These are phyloP conservation scores for Leccinum pachyderme DNA, from an alignment of 1,284 basidiomycete genomes.

Conservation along the genomic window DNA sequence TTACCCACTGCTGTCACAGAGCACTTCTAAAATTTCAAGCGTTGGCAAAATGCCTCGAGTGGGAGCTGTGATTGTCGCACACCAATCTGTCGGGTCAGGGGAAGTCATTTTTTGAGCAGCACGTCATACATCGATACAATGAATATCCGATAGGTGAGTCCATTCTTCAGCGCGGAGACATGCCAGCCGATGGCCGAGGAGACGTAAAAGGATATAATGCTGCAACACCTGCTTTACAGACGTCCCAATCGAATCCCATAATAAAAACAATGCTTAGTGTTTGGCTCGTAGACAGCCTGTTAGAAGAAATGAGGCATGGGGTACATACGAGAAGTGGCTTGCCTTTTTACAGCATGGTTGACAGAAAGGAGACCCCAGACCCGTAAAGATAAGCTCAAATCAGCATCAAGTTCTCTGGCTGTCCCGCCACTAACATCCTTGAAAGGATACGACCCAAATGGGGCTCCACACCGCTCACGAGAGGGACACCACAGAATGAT, in stretches of 20 bases:
- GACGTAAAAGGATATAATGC: not conserved
- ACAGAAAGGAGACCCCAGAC: not conserved
- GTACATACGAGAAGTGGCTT: not conserved
- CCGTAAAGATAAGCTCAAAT: not conserved
- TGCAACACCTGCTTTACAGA: not conserved
- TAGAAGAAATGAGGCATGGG: not conserved
- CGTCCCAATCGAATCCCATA: not conserved
- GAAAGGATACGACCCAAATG: not conserved
- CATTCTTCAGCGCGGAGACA: not conserved
- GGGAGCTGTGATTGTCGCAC: not conserved
- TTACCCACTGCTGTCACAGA: not conserved
- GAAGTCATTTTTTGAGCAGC: not conserved
- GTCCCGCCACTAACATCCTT: not conserved
- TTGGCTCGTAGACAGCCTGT: not conserved
- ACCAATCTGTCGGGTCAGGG: not conserved
- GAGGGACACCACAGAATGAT: not conserved
- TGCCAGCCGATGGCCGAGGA: not conserved
- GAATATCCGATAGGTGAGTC: not conserved
- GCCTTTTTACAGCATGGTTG: too few relatives aligned
- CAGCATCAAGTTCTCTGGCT: not conserved
- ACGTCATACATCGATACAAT: not conserved
- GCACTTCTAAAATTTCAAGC: not conserved
- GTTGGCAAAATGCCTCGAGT: not conserved
- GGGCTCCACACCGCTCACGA: not conserved
- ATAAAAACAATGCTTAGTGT: not conserved